Conservation (phyloP, 345 rosid species). For the Pistacia vera region DNA sequence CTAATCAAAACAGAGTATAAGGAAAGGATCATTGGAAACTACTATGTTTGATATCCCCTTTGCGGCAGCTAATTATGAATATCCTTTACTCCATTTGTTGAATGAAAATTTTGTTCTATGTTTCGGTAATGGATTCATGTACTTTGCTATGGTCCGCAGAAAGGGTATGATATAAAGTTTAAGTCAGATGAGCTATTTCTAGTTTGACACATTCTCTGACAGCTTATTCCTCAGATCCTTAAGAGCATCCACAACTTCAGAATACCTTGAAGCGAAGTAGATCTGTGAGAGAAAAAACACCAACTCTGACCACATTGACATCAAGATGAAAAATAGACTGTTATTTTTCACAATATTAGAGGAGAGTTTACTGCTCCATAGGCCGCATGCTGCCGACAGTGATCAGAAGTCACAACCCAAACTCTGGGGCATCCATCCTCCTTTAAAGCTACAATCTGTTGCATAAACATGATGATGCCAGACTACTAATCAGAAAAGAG, state of each 20-base stretch:
- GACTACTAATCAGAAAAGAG: constrained; percentile 14
- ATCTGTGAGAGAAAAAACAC: constrained; percentile 37
- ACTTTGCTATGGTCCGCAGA: neutral
- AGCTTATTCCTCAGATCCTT: constrained; percentile 77
- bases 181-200: constrained; percentile 36
- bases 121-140: neutral
- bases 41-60: too few species aligned
- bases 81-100: neutral
- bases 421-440: constrained; percentile 94
- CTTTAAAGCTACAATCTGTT: constrained; percentile 81
- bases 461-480: constrained; percentile 11
- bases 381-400: constrained; percentile 76
- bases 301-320: neutral
- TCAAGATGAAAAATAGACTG: neutral
- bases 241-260: constrained; percentile 89
- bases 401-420: constrained; percentile 96
- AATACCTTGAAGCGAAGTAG: constrained; percentile 77
- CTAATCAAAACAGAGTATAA: neutral
- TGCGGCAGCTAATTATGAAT: too few species aligned
- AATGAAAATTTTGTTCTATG: neutral
- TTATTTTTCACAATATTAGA: neutral
- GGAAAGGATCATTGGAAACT: too few species aligned
- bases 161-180: neutral
- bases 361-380: constrained; percentile 75
- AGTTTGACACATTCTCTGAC: constrained; percentile 40